Base-by-base conservation (phyloP, 139 green algal genomes). In the Asterochloris erici region DNA sequence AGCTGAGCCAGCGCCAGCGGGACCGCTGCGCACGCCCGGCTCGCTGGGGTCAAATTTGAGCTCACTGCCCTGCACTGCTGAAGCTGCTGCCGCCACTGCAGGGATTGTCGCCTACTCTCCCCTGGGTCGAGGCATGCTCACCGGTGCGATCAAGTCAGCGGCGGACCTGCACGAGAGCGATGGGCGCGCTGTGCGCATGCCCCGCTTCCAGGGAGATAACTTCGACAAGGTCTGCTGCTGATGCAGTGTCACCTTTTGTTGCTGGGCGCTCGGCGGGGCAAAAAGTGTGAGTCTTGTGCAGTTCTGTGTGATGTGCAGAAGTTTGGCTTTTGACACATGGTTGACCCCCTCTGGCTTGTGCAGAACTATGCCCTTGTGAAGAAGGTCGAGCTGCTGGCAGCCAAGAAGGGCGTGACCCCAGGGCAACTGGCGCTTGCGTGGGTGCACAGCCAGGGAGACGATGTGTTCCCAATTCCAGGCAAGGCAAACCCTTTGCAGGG, bases 401-500 rank as follows among this genome's bases (percentile, higher is more conserved):
- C 71, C 10, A 73, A 71, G 63, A 95, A 95, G 81, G 89, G 90
- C 11, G 89, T 81, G 78, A 93, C 87, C 2, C 73, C 89, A 21
- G 88, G 78, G 15, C 93, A 97, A 90, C 82, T 97, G 78, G 90
- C 93, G 17, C 87, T 97, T 68, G 90, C 92, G 1, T 97, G 93
- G 93, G 85, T 97, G 74, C 85, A 92, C 21, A 68, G 29, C 27
- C 82, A 81, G 12, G 74, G 81, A 21, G 13, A 62, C 19, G 73
- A 81, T 84, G 81, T 84, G 14, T 81, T 81, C 73, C 74, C 81
- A 1, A 84, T 84, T 14, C 81, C 81, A 61, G 82, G 82, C 77
- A 76, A 54, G 38, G 38, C 38, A 54, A 54, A 54, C 6, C 4
- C 38, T 54, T 54, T 54, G 38, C 38, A 54, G 4, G 38, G 38